phyloP scores from a whole-genome alignment of 192 early-diverging fungal genomes.

The Backusella tarrabulga region DNA sequence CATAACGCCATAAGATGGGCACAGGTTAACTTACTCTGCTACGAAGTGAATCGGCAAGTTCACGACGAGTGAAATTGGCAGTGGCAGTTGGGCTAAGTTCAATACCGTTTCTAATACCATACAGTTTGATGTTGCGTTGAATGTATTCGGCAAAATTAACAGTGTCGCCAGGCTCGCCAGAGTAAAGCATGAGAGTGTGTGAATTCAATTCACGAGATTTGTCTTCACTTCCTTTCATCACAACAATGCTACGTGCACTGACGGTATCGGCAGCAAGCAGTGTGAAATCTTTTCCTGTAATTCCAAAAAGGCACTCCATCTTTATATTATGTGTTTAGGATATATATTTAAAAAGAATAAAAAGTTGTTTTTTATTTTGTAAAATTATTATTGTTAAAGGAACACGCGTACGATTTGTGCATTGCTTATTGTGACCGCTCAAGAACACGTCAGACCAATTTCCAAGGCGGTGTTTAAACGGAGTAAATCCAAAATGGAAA shows the following conservation, averaged over 20 bases:
- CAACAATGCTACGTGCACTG: constrained; percentile 76
- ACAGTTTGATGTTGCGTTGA: constrained; percentile 87
- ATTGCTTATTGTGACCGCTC: constrained; percentile 1
- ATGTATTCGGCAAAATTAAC: constrained; percentile 96
- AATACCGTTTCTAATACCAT: constrained; percentile 84
- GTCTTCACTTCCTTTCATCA: constrained; percentile 92
- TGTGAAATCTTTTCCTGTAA: constrained; percentile 92
- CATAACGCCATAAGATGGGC: no score
- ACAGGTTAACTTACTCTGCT: constrained; percentile 52
- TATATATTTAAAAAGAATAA: constrained; percentile 11
- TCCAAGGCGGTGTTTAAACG: not conserved
- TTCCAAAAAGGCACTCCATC: constrained; percentile 88
- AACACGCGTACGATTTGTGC: constrained; percentile 9
- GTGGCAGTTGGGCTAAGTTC: constrained; percentile 77
- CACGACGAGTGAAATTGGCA: constrained; percentile 81
- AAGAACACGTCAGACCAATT: not conserved
- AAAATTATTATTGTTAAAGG: not conserved
- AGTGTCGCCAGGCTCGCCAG: constrained; percentile 91
- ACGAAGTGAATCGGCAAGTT: constrained; percentile 84
- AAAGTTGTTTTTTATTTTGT: not conserved
- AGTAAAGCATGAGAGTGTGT: constrained; percentile 80
- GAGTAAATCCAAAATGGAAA: no score
- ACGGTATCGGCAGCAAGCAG: constrained; percentile 82
- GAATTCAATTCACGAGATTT: constrained; percentile 84
- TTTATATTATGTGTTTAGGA: not conserved